phyloP scores from a whole-genome alignment of 1,284 basidiomycete genomes.

The Leccinum subspadiceum region DNA sequence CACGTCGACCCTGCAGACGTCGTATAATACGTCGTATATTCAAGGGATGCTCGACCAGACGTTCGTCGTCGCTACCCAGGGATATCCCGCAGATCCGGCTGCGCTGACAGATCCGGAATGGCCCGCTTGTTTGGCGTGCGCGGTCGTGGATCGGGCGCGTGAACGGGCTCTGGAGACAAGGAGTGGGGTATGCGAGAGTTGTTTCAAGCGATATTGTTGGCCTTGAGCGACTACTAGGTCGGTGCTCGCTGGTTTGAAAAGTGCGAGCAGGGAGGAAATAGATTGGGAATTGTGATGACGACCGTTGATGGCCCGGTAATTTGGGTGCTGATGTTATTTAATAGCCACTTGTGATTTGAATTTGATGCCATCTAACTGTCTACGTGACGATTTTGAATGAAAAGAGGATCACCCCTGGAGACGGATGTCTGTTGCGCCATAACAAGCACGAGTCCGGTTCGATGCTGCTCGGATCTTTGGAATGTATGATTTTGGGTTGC shows the following conservation, averaged over 20 bases:
- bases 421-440: too few relatives aligned
- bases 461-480: neutral
- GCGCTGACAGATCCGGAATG: slow-evolving; percentile 37
- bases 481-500: neutral
- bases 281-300: neutral
- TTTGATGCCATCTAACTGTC: too few relatives aligned
- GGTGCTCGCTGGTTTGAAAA: neutral
- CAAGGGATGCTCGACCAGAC: slow-evolving; percentile 43
- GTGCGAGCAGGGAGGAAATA: neutral
- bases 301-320: neutral
- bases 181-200: slow-evolving; percentile 39
- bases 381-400: too few relatives aligned
- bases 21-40: slow-evolving; percentile 33
- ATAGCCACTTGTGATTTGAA: too few relatives aligned
- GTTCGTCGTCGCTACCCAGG: slow-evolving; percentile 42
- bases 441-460: neutral
- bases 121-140: slow-evolving; percentile 46
- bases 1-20: slow-evolving; percentile 35
- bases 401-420: too few relatives aligned
- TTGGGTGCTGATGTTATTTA: too few relatives aligned
- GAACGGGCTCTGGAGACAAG: slow-evolving; percentile 27
- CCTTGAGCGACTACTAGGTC: neutral
- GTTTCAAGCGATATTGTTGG: slow-evolving; percentile 42
- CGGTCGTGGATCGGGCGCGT: slow-evolving; percentile 42
- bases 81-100: slow-evolving; percentile 23